phyloP scores from a whole-genome alignment of 805 yeast genomes.

The Myxozyma mucilagina region DNA sequence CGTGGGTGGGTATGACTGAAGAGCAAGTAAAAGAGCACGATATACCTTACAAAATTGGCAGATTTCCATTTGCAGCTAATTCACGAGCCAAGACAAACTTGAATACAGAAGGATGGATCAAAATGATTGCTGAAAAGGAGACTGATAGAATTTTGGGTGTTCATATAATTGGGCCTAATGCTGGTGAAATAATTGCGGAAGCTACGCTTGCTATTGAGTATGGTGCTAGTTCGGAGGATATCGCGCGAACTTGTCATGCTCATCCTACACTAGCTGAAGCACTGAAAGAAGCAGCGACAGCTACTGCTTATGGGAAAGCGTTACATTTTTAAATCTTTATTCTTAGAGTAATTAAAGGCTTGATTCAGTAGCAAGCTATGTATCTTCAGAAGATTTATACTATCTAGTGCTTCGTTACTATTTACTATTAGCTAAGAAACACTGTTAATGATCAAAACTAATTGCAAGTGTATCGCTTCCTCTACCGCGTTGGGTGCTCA shows the following conservation, averaged over 20 bases:
- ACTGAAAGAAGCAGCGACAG: constrained; percentile 94
- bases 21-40: constrained; percentile 92
- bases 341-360: too few species aligned
- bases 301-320: constrained; percentile 55
- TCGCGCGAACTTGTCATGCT: constrained; percentile 96
- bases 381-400: too few species aligned
- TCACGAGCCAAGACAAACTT: constrained; percentile 98
- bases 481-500: constrained; percentile 60
- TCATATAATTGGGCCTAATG: constrained; percentile 96
- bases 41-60: constrained; percentile 92
- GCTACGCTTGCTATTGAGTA: constrained; percentile 96
- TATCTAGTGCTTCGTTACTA: too few species aligned
- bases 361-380: too few species aligned
- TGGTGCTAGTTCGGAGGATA: constrained; percentile 97
- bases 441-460: too few species aligned
- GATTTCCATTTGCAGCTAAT: constrained; percentile 98
- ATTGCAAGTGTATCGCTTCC: not conserved
- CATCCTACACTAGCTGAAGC: constrained; percentile 98
- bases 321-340: not conserved
- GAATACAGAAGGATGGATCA: constrained; percentile 97
- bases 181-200: constrained; percentile 99
- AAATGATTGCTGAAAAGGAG: constrained; percentile 92
- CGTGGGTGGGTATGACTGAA: constrained; percentile 98
- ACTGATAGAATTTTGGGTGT: constrained; percentile 95
- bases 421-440: too few species aligned